phyloP scores from a whole-genome alignment of 768 basidiomycete species.

The Collybia sp. region DNA sequence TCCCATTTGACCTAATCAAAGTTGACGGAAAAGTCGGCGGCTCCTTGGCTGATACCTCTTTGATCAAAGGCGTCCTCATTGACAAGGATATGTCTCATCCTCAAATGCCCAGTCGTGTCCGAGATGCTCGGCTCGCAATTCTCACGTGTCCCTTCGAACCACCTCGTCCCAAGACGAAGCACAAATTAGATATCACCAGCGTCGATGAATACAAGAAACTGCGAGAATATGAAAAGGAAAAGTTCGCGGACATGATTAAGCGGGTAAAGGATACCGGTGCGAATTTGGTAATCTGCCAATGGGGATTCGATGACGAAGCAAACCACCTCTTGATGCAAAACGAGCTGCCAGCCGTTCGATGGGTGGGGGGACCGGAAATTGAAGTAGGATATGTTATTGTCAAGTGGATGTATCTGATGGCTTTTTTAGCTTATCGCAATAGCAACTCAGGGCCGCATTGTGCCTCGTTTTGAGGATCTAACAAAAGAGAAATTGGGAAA shows the following conservation, averaged over 20 bases:
- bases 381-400: slow-evolving; percentile 51
- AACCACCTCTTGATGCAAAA: slow-evolving; percentile 99
- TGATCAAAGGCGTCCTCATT: slow-evolving; percentile 96
- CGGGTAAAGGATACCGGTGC: slow-evolving; percentile 95
- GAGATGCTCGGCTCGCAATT: slow-evolving; percentile 91
- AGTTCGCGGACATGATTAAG: slow-evolving; percentile 96
- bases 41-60: slow-evolving; percentile 87
- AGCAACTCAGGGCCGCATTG: slow-evolving; percentile 96
- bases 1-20: slow-evolving; percentile 97
- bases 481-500: slow-evolving; percentile 86
- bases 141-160: slow-evolving; percentile 99
- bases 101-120: slow-evolving; percentile 89
- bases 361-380: slow-evolving; percentile 99
- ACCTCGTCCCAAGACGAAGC: slow-evolving; percentile 98
- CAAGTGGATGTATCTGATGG: background rate
- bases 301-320: slow-evolving; percentile 99
- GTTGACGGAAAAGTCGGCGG: slow-evolving; percentile 99
- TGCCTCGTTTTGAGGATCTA: slow-evolving; percentile 96
- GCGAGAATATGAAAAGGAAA: slow-evolving; percentile 91
- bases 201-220: slow-evolving; percentile 97
- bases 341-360: slow-evolving; percentile 92
- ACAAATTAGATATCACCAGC: slow-evolving; percentile 94
- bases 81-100: slow-evolving; percentile 99
- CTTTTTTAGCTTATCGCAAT: slow-evolving; percentile 84
- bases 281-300: slow-evolving; percentile 98